Base-by-base conservation (phyloP, 2,329 filamentous ascomycete genomes). In the Bisporella sp. region DNA sequence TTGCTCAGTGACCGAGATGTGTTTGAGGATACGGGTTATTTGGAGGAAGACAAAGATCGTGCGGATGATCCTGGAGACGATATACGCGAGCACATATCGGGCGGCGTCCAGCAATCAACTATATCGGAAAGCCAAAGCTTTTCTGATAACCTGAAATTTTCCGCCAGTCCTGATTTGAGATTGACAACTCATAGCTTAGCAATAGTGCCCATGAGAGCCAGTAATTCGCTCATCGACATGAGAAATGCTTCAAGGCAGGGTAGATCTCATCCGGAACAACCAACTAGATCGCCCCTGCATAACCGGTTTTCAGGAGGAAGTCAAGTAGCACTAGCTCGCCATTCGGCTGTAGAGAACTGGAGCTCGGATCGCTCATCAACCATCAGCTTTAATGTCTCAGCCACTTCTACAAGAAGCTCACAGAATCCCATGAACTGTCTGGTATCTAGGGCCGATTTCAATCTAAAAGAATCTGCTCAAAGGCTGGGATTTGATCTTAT, bases 401-500 rank as follows among this genome's bases (percentile, higher is more conserved):
- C 8, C 3, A 9, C 35, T 9, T n/a, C 35, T n/a, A n/a, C 35
- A 9, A 39, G 8, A 9, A 39, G n/a, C 3, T n/a, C 8, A 3
- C 35, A 9, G n/a, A n/a, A 9, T 13, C 13, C 40, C 29, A 42
- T 45, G 31, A 37, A n/a, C 6, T 31, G 37, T 33, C 37, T 49
- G 35, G 48, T 46, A 46, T 52, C 56, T n/a, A 57, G 63, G 40
- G 60, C 61, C 31, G 57, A 54, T 9, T 60, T 60, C 30, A 54
- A 57, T n/a, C 62, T 58, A 43, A 52, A 55, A 9, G 50, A 57
- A 29, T 57, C 58, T 43, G 61, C 61, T 11, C 55, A 58, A 30
- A 58, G 45, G 5, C 49, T 64, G 8, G 56, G 58, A 28, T 65
- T 62, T 44, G 62, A 66, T 53, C 56, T 65, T 37, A 53, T 64